Evolutionary conservation across 2,329 filamentous ascomycete species (phyloP).

Genomic region (Ploettnerulaceae sp.): DNA sequence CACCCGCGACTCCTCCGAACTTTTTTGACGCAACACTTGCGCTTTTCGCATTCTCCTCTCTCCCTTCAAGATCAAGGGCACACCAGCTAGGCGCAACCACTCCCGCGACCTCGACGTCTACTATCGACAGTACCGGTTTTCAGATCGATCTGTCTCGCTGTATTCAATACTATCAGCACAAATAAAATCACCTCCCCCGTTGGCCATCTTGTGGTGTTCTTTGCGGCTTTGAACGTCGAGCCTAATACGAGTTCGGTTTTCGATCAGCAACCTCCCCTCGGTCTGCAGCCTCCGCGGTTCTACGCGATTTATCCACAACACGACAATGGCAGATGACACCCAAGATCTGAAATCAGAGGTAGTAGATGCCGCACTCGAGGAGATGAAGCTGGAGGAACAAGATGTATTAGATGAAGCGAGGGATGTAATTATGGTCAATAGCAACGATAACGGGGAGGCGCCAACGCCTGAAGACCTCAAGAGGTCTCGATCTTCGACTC

Average conservation of each 20-base stretch:
- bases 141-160: background rate
- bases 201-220: background rate
- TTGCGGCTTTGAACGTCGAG: background rate
- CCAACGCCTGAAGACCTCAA: constrained; percentile 18
- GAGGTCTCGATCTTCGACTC: constrained; percentile 27
- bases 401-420: constrained; percentile 10
- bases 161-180: background rate
- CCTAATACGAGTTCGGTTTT: background rate
- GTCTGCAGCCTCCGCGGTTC: constrained; percentile 1
- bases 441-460: constrained; percentile 22
- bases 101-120: constrained; percentile 10
- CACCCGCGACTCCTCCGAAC: constrained; percentile 12
- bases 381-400: constrained; percentile 34
- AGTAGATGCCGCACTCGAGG: constrained; percentile 31
- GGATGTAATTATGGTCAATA: constrained; percentile 23
- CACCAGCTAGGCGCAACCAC: constrained; percentile 16
- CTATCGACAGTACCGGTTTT: background rate
- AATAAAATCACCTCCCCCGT: background rate
- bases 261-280: constrained; percentile 6
- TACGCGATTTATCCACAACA: constrained; percentile 3
- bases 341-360: constrained; percentile 26
- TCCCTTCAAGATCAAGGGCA: constrained; percentile 12
- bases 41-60: constrained; percentile 11
- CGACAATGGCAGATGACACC: constrained; percentile 31
- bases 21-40: constrained; percentile 6